Evolutionary conservation across 768 basidiomycete species (phyloP).

Genomic region (Lactarius sp.): DNA sequence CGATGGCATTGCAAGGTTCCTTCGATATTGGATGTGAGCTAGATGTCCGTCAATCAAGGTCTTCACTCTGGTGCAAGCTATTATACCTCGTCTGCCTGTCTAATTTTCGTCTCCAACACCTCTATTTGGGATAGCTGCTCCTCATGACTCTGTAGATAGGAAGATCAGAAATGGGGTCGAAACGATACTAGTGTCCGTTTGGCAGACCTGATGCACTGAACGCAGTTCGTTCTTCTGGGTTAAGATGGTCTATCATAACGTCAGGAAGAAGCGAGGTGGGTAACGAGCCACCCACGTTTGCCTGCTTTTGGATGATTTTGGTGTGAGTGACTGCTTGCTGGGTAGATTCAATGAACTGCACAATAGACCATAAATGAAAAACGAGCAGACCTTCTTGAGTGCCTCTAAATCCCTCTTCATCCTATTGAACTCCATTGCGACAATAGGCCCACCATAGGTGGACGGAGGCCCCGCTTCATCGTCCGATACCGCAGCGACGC

Average conservation of each 20-base stretch:
- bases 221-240: constrained; percentile 45
- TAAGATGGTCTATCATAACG: constrained; percentile 43
- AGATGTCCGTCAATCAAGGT: constrained; percentile 3
- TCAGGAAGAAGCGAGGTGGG: background rate
- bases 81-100: constrained; percentile 55
- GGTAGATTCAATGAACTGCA: constrained; percentile 9
- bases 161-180: constrained; percentile 3
- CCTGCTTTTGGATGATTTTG: constrained; percentile 50
- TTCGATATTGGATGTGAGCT: constrained; percentile 57
- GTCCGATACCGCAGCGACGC: constrained; percentile 1
- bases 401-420: constrained; percentile 54
- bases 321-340: constrained; percentile 42
- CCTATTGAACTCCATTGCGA: constrained; percentile 47
- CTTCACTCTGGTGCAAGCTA: background rate
- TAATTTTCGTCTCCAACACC: constrained; percentile 43
- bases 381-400: constrained; percentile 41
- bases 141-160: constrained; percentile 36
- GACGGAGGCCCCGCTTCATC: constrained; percentile 17
- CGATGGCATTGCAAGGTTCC: constrained; percentile 62
- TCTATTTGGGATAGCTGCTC: constrained; percentile 44
- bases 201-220: constrained; percentile 35
- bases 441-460: constrained; percentile 35
- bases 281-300: constrained; percentile 37
- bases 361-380: background rate
- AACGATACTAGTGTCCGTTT: background rate